These are phyloP conservation scores for Aspergillus ibericus DNA, from an alignment of 2,329 filamentous ascomycete species.

Conservation along the genomic window DNA sequence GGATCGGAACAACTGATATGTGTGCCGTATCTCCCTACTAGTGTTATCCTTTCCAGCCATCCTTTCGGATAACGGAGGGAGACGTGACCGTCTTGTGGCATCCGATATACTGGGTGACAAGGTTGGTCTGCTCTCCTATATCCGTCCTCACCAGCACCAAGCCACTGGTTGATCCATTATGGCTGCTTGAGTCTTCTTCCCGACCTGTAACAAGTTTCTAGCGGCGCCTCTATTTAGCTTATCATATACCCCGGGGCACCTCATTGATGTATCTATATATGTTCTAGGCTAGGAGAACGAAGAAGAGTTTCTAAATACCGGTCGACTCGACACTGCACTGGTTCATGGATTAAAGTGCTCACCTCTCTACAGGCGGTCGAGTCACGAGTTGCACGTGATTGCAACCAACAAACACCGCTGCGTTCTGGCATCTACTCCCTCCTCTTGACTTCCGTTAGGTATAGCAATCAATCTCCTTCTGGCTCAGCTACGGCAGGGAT, in stretches of 20 bases:
- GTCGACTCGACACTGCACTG: too few species aligned
- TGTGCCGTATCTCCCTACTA: neutral
- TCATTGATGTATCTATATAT: conserved; percentile 23
- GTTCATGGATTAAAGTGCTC: neutral
- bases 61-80: neutral
- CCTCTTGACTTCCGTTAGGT: neutral
- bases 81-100: neutral
- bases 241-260: conserved; percentile 29
- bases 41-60: neutral
- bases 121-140: neutral
- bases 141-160: conserved; percentile 11
- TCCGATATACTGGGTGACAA: neutral
- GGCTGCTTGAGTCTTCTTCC: conserved; percentile 4
- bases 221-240: conserved; percentile 21
- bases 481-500: too few species aligned
- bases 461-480: too few species aligned
- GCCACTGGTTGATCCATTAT: neutral
- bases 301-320: conserved; percentile 6
- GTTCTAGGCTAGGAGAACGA: conserved; percentile 13
- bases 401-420: neutral
- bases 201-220: conserved; percentile 17
- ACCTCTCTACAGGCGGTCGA: neutral
- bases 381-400: neutral
- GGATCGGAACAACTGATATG: conserved; percentile 35
- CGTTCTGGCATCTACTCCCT: neutral